Evolutionary conservation across 345 rosid genomes (phyloP), one percentile per base, ranked within the genome.

Genomic region (Hibiscus tridactylites): DNA sequence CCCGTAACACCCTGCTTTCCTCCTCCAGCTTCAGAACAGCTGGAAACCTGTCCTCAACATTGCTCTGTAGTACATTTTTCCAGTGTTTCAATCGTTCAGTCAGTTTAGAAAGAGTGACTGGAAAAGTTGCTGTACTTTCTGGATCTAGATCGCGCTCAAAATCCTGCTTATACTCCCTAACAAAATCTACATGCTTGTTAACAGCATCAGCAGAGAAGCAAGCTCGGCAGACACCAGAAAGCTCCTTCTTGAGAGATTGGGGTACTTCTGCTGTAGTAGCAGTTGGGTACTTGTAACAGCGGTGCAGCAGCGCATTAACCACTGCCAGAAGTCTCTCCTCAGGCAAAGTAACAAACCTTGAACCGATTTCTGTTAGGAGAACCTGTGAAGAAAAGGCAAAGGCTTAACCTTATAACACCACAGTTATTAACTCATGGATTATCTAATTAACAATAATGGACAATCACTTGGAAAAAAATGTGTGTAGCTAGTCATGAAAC

Each of bases 101-200:
- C 81, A 92, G 79, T 79, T 92, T 95, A 33, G 97, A 88, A 0
- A 92, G 99, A 15, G 99, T 91, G 65, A 78, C 83, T n/a, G 98
- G 98, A 80, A 96, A 96, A 76, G 98, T 90, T 74, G 85, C 52
- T 66, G 92, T 86, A 65, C 96, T 92, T 78, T 95, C 98, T 42
- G 98, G 97, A 89, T 95, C 98, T 72, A 96, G 98, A 79, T 96
- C 97, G 62, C 93, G 85, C 81, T 96, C 99, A 81, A 96, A 96
- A 24, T 91, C 99, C 79, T 87, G 97, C 81, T 96, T 96, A 82
- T 92, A 96, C 75, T 96, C 99, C 82, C 87, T 89, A 82, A 96
- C 98, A 82, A 96, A 96, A 73, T 92, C 99, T 72, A 92, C 91
- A 80, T 96, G 97, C 87, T 96, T 96, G 77, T 80, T 96, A 58